Conservation (phyloP, 106 monocot genomes). For the Dioscorea alata region DNA sequence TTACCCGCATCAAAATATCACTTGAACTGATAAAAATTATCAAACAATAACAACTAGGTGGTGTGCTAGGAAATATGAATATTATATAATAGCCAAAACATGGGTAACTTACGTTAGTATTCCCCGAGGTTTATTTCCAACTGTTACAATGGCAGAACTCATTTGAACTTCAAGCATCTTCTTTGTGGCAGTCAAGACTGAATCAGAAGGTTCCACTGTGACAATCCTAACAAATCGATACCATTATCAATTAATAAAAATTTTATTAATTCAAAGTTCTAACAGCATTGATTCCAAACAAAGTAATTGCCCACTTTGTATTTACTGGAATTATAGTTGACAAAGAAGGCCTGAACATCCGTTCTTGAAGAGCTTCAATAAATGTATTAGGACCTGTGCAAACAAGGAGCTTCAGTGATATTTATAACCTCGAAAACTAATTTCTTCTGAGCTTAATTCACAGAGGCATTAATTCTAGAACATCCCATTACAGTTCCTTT, state of each 20-base stretch:
- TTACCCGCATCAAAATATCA: slow-evolving; percentile 77
- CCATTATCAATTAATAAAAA: not conserved
- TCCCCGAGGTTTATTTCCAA: slow-evolving; percentile 67
- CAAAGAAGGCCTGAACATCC: slow-evolving; percentile 75
- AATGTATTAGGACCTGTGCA: slow-evolving; percentile 67
- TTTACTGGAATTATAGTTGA: slow-evolving; percentile 66
- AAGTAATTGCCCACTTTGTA: slow-evolving; percentile 79
- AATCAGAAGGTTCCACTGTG: slow-evolving; percentile 50
- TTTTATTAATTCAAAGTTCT: no score
- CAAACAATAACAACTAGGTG: not conserved
- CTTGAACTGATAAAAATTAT: slow-evolving; percentile 34
- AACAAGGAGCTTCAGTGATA: not conserved
- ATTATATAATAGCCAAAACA: not conserved
- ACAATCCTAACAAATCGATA: slow-evolving; percentile 38
- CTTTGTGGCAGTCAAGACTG: slow-evolving; percentile 73
- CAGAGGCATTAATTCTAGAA: no score
- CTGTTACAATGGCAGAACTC: slow-evolving; percentile 60
- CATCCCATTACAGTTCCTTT: no score
- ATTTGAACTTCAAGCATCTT: slow-evolving; percentile 67
- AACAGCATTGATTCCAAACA: no score
- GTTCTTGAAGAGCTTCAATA: slow-evolving; percentile 67
- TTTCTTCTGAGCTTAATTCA: no score
- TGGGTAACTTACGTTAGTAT: slow-evolving; percentile 58
- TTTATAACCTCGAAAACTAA: not conserved
- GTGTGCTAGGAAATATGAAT: not conserved